Conservation (phyloP, 768 basidiomycete species). For the Leccinum obscurum region DNA sequence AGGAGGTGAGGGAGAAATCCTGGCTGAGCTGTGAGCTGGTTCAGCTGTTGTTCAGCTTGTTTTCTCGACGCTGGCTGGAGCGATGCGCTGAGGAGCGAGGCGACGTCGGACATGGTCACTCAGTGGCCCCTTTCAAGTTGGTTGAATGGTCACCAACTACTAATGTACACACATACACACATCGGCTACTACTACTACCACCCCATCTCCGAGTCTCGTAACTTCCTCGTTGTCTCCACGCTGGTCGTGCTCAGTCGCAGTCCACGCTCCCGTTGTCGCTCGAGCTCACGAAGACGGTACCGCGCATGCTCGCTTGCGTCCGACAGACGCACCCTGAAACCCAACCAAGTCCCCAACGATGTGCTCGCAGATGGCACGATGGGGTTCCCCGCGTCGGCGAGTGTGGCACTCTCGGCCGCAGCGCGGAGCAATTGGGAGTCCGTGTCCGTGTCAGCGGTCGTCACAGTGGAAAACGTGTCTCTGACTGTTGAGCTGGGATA, state of each 20-base stretch:
- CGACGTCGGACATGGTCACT: constrained; percentile 59
- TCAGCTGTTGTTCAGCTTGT: constrained; percentile 78
- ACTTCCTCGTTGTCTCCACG: background rate
- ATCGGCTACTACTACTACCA: constrained; percentile 12
- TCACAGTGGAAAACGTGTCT: constrained; percentile 25
- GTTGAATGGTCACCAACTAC: constrained; percentile 13
- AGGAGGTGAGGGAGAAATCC: constrained; percentile 84
- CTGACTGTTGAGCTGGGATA: constrained; percentile 8
- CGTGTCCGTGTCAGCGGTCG: constrained; percentile 22
- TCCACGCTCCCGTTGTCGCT: background rate
- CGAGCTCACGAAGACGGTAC: constrained; percentile 19
- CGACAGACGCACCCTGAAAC: constrained; percentile 23
- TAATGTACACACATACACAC: background rate
- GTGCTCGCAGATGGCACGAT: background rate
- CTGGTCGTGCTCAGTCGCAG: background rate
- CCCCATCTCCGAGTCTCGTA: constrained; percentile 24
- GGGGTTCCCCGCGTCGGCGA: background rate
- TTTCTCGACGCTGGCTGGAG: constrained; percentile 69
- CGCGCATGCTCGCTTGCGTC: constrained; percentile 26
- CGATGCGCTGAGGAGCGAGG: constrained; percentile 70
- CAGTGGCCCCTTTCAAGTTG: background rate
- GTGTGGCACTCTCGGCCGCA: background rate
- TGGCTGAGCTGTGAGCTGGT: constrained; percentile 62
- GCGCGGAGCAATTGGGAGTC: constrained; percentile 8
- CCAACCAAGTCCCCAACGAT: constrained; percentile 11